Conservation (phyloP, 1,284 basidiomycete genomes). For the Moesziomyces globuligerus region DNA sequence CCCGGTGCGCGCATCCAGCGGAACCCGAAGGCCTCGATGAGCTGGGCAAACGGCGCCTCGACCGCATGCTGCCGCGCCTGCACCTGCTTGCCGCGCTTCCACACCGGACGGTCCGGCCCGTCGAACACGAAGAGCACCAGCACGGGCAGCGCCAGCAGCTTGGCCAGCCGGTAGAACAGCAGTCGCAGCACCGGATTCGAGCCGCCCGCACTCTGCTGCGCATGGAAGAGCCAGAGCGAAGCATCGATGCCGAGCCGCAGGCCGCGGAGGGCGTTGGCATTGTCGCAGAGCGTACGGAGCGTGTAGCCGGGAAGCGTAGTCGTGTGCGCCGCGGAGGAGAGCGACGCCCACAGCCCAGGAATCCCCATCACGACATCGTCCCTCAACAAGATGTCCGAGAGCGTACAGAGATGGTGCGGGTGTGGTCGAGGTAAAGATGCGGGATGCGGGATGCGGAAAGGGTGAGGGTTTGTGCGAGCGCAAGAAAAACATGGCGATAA, state of each 20-base stretch:
- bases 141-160: constrained; percentile 80
- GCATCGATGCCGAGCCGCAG: constrained; percentile 61
- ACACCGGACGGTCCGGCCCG: constrained; percentile 81
- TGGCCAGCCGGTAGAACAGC: constrained; percentile 72
- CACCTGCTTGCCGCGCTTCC: constrained; percentile 82
- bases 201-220: constrained; percentile 67
- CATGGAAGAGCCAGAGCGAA: constrained; percentile 70
- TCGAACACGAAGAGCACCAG: constrained; percentile 94
- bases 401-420: neutral
- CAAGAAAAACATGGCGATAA: constrained; percentile 1
- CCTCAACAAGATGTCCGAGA: neutral
- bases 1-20: constrained; percentile 79
- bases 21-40: constrained; percentile 88
- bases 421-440: neutral
- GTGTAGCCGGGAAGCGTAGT: constrained; percentile 44
- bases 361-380: constrained; percentile 52
- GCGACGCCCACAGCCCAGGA: constrained; percentile 57
- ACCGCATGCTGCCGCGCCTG: constrained; percentile 67
- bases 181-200: constrained; percentile 70
- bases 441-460: constrained; percentile 1
- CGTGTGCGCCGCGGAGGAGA: constrained; percentile 40
- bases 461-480: no score
- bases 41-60: constrained; percentile 68
- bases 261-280: constrained; percentile 22
- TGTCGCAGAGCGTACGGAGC: constrained; percentile 26